Base-by-base conservation (phyloP, 2,329 filamentous ascomycete genomes). In the Ascocoryne sarcoides region DNA sequence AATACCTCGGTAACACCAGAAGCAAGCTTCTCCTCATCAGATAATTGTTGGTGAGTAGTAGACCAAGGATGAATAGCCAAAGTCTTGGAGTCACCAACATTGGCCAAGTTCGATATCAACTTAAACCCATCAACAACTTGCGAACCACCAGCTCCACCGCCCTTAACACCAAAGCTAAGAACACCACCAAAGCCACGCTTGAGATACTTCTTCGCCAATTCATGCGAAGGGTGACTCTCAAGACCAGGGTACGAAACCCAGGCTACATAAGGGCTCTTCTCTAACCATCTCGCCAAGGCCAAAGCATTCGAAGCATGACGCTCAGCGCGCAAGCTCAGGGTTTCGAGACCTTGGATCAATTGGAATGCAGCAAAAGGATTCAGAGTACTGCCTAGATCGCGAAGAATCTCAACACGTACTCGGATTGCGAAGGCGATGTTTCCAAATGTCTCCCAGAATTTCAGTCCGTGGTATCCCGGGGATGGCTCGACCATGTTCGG, bases 241-340 rank as follows among this genome's bases (percentile, higher is more conserved):
- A 96, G 72, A 15, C 92, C 92, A 0, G 85, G 89, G 64, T 96
- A 96, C 28, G 84, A 92, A 9, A 96, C 90, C 90, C 90, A 98
- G 55, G 75, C 74, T 35, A 96, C 89, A 57, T 92, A 77, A 38
- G 80, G 71, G 66, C 87, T 90, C 59, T 75, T 76, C 69, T 93
- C 80, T 32, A 96, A 71, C 78, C 88, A 93, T 57, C 73, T 70
- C 1, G 90, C 90, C 40, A 96, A 70, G 16, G 78, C 75, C 29
- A 90, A 63, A 1, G 92, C 79, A 62, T 96, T 96, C 57, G 79
- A 71, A 0, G 85, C 89, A 60, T 95, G 90, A 37, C 90, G 71
- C 68, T 96, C 89, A 29, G 77, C 81, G 36, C 92, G 77, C 62
- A 96, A 67, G 53, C 82, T 89, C 47, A 98, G 72, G 1, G 92